Evolutionary conservation across 1,139 yeast genomes (phyloP).

Genomic region (Blastobotrys serpentis): DNA sequence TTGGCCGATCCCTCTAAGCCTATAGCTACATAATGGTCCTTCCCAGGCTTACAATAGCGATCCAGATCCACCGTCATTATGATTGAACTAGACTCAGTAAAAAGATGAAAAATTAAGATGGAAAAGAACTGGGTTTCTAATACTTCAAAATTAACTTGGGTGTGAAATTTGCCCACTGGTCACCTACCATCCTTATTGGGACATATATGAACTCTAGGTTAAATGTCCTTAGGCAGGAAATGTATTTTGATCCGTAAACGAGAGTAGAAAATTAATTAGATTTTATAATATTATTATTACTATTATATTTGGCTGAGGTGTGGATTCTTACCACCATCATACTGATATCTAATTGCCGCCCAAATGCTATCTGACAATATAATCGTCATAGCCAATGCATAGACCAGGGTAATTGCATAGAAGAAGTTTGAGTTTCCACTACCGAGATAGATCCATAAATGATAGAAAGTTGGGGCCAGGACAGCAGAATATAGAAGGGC

Average conservation of each 20-base stretch:
- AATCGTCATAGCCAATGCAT: slow-evolving; percentile 69
- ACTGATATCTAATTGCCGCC: slow-evolving; percentile 74
- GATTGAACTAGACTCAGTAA: too few relatives aligned
- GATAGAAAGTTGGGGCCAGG: slow-evolving; percentile 85
- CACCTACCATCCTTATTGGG: too few relatives aligned
- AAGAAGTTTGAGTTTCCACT: slow-evolving; percentile 96
- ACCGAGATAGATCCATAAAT: slow-evolving; percentile 91
- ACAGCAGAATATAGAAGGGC: slow-evolving; percentile 51
- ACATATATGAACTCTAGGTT: too few relatives aligned
- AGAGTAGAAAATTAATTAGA: neutral
- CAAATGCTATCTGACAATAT: slow-evolving; percentile 76
- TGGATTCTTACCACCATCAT: slow-evolving; percentile 48
- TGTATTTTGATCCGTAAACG: too few relatives aligned
- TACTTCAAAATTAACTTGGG: too few relatives aligned
- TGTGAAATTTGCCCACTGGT: too few relatives aligned
- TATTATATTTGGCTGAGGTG: slow-evolving; percentile 25
- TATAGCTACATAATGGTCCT: slow-evolving; percentile 52
- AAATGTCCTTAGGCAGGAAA: too few relatives aligned
- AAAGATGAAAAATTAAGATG: too few relatives aligned
- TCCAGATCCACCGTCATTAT: slow-evolving; percentile 26
- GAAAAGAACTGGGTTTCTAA: too few relatives aligned
- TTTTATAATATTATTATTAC: too few relatives aligned
- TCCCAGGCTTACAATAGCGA: slow-evolving; percentile 24
- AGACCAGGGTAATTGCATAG: slow-evolving; percentile 85
- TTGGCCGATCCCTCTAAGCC: slow-evolving; percentile 98